Percentiles rank a stretch among this genome's conserved stretches.
phyloP scores from a whole-genome alignment of 768 basidiomycete genomes.

The Termitomyces heimii region DNA sequence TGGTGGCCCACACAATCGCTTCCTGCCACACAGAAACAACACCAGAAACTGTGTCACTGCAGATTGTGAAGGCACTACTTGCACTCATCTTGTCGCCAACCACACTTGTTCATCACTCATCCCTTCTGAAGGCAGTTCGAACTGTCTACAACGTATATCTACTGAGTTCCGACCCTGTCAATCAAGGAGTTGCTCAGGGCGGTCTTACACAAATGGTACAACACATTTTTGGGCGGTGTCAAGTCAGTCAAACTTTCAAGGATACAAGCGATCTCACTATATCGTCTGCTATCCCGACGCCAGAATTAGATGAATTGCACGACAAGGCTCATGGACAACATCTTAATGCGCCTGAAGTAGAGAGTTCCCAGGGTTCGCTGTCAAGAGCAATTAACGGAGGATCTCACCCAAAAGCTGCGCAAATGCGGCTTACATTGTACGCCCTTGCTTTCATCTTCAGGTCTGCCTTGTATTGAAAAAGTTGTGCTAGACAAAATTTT shows the following conservation, averaged over 20 bases:
- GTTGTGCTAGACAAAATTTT: slow-evolving; percentile 25
- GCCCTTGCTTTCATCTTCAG: background rate
- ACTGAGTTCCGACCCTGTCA: slow-evolving; percentile 82
- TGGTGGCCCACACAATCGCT: slow-evolving; percentile 93
- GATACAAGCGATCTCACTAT: slow-evolving; percentile 13
- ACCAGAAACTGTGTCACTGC: slow-evolving; percentile 87
- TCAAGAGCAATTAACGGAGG: slow-evolving; percentile 4
- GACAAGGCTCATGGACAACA: background rate
- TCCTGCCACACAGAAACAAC: slow-evolving; percentile 85
- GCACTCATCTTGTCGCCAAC: slow-evolving; percentile 83
- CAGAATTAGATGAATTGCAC: slow-evolving; percentile 7
- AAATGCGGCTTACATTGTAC: slow-evolving; percentile 12
- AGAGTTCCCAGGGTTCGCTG: slow-evolving; percentile 7
- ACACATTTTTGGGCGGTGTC: slow-evolving; percentile 87
- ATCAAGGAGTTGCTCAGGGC: slow-evolving; percentile 98
- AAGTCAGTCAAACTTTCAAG: slow-evolving; percentile 24
- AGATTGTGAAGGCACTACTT: slow-evolving; percentile 94
- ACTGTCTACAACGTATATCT: slow-evolving; percentile 99
- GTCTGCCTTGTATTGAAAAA: background rate
- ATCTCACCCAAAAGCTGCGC: background rate
- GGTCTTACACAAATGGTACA: slow-evolving; percentile 98
- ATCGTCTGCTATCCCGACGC: slow-evolving; percentile 6
- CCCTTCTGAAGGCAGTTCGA: slow-evolving; percentile 90
- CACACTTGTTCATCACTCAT: slow-evolving; percentile 90
- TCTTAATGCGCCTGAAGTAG: background rate